Evolutionary conservation across 1,284 basidiomycete species (phyloP).

Genomic region (Ceratobasidium sp.): DNA sequence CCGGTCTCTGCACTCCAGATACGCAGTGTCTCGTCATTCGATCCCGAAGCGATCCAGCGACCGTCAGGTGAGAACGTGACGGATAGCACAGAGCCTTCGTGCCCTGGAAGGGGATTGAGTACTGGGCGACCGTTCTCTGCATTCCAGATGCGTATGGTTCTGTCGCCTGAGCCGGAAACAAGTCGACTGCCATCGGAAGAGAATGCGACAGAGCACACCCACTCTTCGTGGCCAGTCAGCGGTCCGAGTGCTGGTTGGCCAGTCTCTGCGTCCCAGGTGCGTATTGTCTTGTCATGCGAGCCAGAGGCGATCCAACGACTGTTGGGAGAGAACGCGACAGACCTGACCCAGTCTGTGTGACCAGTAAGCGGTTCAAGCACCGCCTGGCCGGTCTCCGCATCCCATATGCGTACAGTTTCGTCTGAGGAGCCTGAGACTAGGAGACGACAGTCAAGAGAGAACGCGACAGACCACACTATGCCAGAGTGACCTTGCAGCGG

Average conservation of each 20-base stretch:
- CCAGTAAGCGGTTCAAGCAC: not conserved
- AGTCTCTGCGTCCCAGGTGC: not conserved
- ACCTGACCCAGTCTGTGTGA: not conserved
- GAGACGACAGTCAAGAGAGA: constrained; percentile 24
- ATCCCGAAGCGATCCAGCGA: not conserved
- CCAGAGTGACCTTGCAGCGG: constrained; percentile 32
- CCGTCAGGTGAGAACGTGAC: no score
- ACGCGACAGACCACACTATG: constrained; percentile 3
- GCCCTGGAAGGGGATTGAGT: no score
- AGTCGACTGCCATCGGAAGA: constrained; percentile 32
- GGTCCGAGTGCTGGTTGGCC: not conserved
- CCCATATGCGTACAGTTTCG: constrained; percentile 25
- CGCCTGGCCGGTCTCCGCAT: not conserved
- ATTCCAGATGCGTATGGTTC: no score
- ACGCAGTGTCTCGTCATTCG: not conserved
- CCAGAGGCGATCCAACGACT: no score
- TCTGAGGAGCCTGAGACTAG: constrained; percentile 25
- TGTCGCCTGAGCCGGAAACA: no score
- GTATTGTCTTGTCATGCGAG: no score
- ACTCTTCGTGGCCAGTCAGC: constrained; percentile 21
- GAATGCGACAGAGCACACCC: not conserved
- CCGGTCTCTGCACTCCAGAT: not conserved
- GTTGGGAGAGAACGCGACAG: no score
- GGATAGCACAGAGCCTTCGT: no score
- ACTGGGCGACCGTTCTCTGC: no score